These are phyloP conservation scores for Teratosphaeria epicoccoides DNA, from an alignment of 2,329 filamentous ascomycete genomes.

Conservation along the genomic window DNA sequence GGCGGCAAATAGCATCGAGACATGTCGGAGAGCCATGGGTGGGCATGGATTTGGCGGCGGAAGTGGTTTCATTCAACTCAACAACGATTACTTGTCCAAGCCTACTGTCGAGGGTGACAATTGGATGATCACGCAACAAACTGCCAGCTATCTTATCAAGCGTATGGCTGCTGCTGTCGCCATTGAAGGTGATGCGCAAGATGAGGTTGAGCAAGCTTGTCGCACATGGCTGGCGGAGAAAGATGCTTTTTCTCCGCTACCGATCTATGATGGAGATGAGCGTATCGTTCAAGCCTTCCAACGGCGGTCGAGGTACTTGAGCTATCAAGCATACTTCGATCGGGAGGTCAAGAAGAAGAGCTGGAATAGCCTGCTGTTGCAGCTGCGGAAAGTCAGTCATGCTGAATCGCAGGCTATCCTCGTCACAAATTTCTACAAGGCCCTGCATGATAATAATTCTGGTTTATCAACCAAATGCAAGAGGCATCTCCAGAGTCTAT, in stretches of 20 bases:
- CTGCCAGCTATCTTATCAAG: conserved; percentile 42
- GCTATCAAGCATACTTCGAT: conserved; percentile 33
- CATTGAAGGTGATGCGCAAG: conserved; percentile 25
- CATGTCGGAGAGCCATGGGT: conserved; percentile 42
- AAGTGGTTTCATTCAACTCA: conserved; percentile 42
- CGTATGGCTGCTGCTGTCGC: conserved; percentile 36
- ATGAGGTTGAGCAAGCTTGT: conserved; percentile 33
- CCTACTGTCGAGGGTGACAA: conserved; percentile 48
- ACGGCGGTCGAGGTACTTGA: conserved; percentile 35
- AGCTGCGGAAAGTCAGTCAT: conserved; percentile 31
- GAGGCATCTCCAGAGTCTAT: conserved; percentile 32
- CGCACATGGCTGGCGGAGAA: conserved; percentile 30
- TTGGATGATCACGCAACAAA: conserved; percentile 48
- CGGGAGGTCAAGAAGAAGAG: conserved; percentile 36
- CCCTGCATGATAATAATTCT: conserved; percentile 19
- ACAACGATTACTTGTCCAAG: conserved; percentile 42
- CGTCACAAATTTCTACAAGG: conserved; percentile 36
- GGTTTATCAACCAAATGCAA: conserved; percentile 21
- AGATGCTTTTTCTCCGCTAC: conserved; percentile 19
- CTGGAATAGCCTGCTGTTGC: conserved; percentile 39
- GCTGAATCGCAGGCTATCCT: conserved; percentile 42
- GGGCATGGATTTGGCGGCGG: conserved; percentile 45
- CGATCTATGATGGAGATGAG: conserved; percentile 27
- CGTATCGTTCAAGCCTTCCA: conserved; percentile 36
- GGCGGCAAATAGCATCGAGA: conserved; percentile 45